Evolutionary conservation across 805 yeast species (phyloP).

Genomic region (Kuraishia ogatae): DNA sequence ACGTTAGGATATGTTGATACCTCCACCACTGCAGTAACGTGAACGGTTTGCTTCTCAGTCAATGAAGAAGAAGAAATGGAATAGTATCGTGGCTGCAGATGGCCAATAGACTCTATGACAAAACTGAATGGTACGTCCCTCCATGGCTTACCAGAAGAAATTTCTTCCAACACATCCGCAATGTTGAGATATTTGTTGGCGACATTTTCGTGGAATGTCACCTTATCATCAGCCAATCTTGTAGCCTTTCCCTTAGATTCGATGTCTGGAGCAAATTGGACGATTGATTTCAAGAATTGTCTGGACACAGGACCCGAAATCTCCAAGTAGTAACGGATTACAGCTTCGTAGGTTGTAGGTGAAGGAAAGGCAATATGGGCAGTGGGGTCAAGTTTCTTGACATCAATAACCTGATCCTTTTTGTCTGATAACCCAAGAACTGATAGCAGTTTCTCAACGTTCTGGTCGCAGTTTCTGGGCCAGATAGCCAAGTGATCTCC

Average conservation of each 20-base stretch:
- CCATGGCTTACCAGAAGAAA: conserved; percentile 72
- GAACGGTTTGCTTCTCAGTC: conserved; percentile 65
- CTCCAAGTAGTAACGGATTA: conserved; percentile 79
- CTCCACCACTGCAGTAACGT: conserved; percentile 91
- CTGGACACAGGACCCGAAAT: conserved; percentile 92
- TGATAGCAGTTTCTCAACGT: conserved; percentile 54
- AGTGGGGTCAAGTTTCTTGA: conserved; percentile 67
- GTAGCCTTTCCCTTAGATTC: conserved; percentile 40
- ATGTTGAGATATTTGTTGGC: conserved; percentile 55
- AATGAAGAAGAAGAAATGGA: conserved; percentile 89
- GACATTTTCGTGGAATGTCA: conserved; percentile 55
- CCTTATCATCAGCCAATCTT: conserved; percentile 60
- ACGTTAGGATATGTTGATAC: conserved; percentile 28
- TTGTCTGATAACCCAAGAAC: conserved; percentile 53
- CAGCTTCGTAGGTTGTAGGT: conserved; percentile 86
- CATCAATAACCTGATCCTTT: conserved; percentile 46
- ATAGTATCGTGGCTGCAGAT: conserved; percentile 89
- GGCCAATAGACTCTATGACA: conserved; percentile 71
- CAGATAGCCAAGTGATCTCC: conserved; percentile 96
- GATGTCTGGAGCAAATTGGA: conserved; percentile 73
- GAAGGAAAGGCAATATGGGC: conserved; percentile 48
- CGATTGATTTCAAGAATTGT: conserved; percentile 65
- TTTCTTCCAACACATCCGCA: conserved; percentile 58
- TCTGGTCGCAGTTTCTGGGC: conserved; percentile 82
- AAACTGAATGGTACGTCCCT: conserved; percentile 71